Evolutionary conservation across 306 rosid species (phyloP), one percentile per base, ranked within the genome.

Genomic region (Acacia crassicarpa): DNA sequence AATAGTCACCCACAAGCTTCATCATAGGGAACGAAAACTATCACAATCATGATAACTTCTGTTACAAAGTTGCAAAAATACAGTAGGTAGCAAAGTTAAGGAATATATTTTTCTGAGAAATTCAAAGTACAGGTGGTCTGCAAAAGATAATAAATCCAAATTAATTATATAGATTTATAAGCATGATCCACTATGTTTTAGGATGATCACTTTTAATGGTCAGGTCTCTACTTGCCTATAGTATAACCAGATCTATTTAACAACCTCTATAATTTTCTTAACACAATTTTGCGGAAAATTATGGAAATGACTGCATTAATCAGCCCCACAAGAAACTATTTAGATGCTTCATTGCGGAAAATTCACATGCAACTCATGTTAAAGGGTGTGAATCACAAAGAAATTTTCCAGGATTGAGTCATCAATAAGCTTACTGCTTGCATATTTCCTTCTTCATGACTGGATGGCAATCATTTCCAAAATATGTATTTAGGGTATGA

Each of bases 381-480:
- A 19, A 71, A 67, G 61, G 27, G 53, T 12, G 72, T 2, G 5
- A 75, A 49, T 51, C 58, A 30, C 66, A 7, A 65, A 53, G 59
- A 77, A 76, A 43, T 58, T 8, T 9, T 68, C 72, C 41, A 33
- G 83, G 70, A 80, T 23, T 48, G 66, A 72, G 82, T 56, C 77
- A 74, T 72, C 48, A 51, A 78, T 61, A 72, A 78, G 73, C 91
- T 92, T 80, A 94, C 98, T 72, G 97, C 80, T 84, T 88, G 90
- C 89, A 88, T 77, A 94, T 89, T 92, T 94, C 98, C 78, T 78
- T 94, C 84, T 90, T 92, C 82, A 88, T 84, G 84, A 51, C 27
- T 12, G 92, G 92, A 78, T 91, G 92, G 83, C 95, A 94, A 79
- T 94, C 98, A 82, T 89, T 90, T 80, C 90, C 95, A 40, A 92